A percentile compares a stretch with the other conserved stretches of the same genome.
Evolutionary conservation across 352 stramenopile genomes (phyloP).

Genomic region (Hyaloperonospora brassicae): DNA sequence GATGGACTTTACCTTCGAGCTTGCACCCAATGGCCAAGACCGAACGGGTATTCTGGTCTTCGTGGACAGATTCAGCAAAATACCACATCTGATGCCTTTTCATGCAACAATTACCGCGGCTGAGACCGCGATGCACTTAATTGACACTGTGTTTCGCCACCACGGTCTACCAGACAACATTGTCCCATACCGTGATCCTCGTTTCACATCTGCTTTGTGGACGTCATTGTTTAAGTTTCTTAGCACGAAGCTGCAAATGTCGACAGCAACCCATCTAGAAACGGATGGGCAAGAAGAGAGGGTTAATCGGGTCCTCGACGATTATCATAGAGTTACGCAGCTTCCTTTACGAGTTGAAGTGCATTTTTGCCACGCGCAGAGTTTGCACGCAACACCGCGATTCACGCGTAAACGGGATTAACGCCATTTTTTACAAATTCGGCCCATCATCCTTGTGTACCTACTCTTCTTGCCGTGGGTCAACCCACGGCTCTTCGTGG

Average conservation of each 20-base stretch:
- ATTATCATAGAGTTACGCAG: not conserved
- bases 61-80: conserved; percentile 3
- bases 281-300: conserved; percentile 5
- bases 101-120: not conserved
- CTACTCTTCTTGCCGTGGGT: not conserved
- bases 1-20: conserved; percentile 5
- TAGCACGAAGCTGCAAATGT: not conserved
- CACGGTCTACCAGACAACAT: not conserved
- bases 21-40: not conserved
- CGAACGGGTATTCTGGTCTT: not conserved
- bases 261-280: conserved; percentile 2
- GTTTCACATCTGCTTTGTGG: not conserved
- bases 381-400: not conserved
- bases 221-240: not conserved
- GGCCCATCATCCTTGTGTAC: not conserved
- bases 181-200: not conserved
- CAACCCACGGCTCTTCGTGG: not conserved
- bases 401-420: not conserved
- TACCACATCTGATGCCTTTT: not conserved
- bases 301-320: not conserved
- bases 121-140: not conserved
- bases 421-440: not conserved
- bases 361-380: not conserved
- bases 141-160: not conserved
- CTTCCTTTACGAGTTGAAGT: not conserved